Percentiles rank a stretch among this genome's conserved stretches.
Conservation (phyloP, 208 protist species). For the Naegleria gruberi region DNA sequence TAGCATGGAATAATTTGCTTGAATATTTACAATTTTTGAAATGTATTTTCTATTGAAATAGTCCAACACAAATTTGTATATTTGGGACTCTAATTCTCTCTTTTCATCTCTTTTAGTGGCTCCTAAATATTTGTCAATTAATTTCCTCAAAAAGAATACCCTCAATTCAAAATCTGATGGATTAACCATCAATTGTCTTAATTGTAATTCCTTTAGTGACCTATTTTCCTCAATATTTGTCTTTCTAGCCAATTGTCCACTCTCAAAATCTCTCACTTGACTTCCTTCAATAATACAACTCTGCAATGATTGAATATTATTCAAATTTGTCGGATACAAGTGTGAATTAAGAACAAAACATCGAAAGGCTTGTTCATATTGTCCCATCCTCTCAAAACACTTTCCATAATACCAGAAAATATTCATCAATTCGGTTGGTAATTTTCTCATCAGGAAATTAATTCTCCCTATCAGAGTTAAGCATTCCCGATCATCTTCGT, state of each 20-base stretch:
- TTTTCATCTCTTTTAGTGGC: neutral
- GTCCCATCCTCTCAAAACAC: neutral
- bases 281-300: neutral
- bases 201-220: neutral
- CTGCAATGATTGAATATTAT: neutral
- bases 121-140: neutral
- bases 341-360: neutral
- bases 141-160: neutral
- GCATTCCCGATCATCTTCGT: neutral
- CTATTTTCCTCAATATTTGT: neutral
- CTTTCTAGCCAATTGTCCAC: neutral
- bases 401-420: neutral
- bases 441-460: neutral
- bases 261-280: neutral
- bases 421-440: neutral
- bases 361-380: neutral
- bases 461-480: neutral
- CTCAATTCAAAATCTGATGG: constrained; percentile 5
- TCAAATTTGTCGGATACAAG: neutral
- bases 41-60: neutral
- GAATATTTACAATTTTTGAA: neutral
- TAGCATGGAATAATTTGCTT: neutral
- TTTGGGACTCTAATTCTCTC: neutral
- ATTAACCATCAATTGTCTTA: neutral
- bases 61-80: neutral